Evolutionary conservation across 2,329 filamentous ascomycete genomes (phyloP).

Genomic region (Verticillium longisporum): DNA sequence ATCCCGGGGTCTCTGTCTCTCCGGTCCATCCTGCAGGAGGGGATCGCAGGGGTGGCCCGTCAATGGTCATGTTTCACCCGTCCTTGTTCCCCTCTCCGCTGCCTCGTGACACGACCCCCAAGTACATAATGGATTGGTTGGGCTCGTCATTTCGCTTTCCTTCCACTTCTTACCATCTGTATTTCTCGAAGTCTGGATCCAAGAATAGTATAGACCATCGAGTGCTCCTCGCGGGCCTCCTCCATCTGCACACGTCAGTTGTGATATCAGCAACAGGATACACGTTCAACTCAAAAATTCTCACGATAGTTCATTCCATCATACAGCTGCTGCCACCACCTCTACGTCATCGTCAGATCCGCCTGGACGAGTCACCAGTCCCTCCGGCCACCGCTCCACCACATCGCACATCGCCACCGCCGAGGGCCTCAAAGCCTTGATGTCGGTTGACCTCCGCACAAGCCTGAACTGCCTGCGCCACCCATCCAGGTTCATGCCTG

Average conservation of each 20-base stretch:
- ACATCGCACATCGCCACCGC: background rate
- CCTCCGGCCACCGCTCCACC: background rate
- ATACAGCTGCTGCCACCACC: background rate
- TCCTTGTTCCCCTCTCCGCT: background rate
- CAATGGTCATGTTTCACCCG: background rate
- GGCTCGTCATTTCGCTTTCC: background rate
- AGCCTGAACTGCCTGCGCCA: slow-evolving; percentile 50
- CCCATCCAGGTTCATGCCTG: slow-evolving; percentile 50
- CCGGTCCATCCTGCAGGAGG: background rate
- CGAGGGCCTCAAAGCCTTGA: slow-evolving; percentile 32
- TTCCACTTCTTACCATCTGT: background rate
- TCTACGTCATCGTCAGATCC: background rate
- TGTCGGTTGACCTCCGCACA: slow-evolving; percentile 52
- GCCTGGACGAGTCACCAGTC: slow-evolving; percentile 3
- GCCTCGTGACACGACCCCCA: background rate
- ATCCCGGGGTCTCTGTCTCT: background rate
- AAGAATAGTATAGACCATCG: background rate
- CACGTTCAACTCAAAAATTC: too few relatives aligned
- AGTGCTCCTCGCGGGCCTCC: background rate
- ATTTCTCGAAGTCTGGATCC: background rate
- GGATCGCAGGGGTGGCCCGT: background rate
- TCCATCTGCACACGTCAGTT: background rate
- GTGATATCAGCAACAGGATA: background rate
- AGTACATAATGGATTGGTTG: background rate
- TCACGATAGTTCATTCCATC: background rate